phyloP scores from a whole-genome alignment of 2,329 filamentous ascomycete species.

The Ophiostoma triangulosporum region DNA sequence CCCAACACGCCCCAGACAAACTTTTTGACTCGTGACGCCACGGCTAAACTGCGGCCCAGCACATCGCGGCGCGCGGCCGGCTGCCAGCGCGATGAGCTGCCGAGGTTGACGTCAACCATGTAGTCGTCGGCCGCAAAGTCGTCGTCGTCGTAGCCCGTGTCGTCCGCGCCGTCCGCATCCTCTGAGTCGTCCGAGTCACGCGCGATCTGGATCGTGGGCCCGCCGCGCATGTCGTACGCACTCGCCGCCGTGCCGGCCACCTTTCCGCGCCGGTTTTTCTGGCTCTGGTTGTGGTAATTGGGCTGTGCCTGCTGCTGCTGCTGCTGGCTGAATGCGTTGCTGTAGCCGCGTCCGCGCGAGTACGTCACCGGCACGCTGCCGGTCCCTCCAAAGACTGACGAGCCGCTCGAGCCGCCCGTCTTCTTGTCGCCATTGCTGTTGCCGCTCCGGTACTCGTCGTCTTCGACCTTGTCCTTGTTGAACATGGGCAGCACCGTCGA shows the following conservation, averaged over 20 bases:
- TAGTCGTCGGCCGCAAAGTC: constrained; percentile 3
- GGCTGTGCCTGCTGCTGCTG: background rate
- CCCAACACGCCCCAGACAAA: constrained; percentile 2
- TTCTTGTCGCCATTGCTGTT: background rate
- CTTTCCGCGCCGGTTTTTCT: constrained; percentile 4
- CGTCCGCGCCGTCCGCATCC: background rate
- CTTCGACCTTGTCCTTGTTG: constrained; percentile 44
- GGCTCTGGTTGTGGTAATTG: background rate
- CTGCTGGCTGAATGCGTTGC: background rate
- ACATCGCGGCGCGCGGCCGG: constrained; percentile 9
- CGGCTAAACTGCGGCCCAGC: constrained; percentile 1
- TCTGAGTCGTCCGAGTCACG: constrained; percentile 9
- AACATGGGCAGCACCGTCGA: constrained; percentile 29
- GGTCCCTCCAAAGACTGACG: constrained; percentile 19
- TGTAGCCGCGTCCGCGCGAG: constrained; percentile 15
- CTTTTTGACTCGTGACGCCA: background rate
- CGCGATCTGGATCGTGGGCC: constrained; percentile 13
- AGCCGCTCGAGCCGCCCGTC: constrained; percentile 16
- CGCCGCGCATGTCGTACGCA: background rate
- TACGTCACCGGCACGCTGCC: constrained; percentile 15
- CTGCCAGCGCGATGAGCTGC: constrained; percentile 8
- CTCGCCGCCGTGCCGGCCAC: background rate
- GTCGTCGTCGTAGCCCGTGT: constrained; percentile 2
- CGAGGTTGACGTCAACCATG: constrained; percentile 5
- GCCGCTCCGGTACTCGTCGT: constrained; percentile 23